Evolutionary conservation across 1,139 yeast genomes (phyloP).

Genomic region (Candida glucosophila): DNA sequence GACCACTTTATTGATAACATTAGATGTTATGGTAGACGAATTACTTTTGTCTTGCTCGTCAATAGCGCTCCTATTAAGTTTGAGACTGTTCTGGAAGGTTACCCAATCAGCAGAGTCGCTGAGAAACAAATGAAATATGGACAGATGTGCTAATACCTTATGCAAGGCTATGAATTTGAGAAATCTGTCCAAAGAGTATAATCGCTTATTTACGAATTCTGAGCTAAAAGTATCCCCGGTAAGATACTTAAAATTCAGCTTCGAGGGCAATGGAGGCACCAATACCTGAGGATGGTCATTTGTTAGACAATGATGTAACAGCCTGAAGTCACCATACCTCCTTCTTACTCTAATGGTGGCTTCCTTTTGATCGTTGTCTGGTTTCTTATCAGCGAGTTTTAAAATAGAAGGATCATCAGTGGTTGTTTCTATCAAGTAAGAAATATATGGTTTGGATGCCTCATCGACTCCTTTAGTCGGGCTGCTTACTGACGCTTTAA

Average conservation of each 20-base stretch:
- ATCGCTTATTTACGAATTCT: conserved; percentile 75
- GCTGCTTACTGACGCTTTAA: conserved; percentile 35
- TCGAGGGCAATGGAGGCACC: conserved; percentile 92
- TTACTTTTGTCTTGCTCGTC: conserved; percentile 13
- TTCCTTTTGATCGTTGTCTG: conserved; percentile 11
- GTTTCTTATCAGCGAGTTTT: conserved; percentile 16
- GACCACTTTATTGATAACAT: conserved; percentile 34
- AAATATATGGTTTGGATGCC: conserved; percentile 72
- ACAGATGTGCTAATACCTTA: conserved; percentile 61
- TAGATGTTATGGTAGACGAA: conserved; percentile 9
- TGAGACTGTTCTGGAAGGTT: conserved; percentile 60
- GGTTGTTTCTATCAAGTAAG: conserved; percentile 69
- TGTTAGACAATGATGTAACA: conserved; percentile 62
- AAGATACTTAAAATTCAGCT: conserved; percentile 80
- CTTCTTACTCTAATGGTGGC: conserved; percentile 54
- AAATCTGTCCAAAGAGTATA: conserved; percentile 76
- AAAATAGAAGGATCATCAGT: conserved; percentile 38
- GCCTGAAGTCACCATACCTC: conserved; percentile 75
- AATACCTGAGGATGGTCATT: conserved; percentile 80
- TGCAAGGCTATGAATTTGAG: conserved; percentile 66
- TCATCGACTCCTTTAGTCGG: conserved; percentile 75
- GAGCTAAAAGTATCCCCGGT: conserved; percentile 88
- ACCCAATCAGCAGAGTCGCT: conserved; percentile 77
- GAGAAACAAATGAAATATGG: conserved; percentile 66
- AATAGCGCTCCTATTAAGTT: conserved; percentile 23